phyloP scores from a whole-genome alignment of 2,329 filamentous ascomycete species.

The Diplodia corticola region DNA sequence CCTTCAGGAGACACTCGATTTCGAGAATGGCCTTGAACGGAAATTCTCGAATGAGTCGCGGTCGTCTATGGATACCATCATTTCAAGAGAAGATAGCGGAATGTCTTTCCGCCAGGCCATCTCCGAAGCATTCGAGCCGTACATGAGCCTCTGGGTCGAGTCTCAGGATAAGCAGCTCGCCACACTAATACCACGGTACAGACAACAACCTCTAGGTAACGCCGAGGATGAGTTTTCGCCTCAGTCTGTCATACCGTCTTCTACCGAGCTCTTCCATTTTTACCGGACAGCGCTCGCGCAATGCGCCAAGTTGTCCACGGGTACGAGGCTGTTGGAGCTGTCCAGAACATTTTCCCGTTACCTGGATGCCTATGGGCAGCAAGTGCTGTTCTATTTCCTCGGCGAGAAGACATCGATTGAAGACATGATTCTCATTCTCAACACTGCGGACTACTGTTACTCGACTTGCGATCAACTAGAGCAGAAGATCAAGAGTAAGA shows the following conservation, averaged over 20 bases:
- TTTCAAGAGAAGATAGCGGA: slow-evolving; percentile 72
- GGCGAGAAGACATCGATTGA: slow-evolving; percentile 66
- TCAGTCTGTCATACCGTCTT: slow-evolving; percentile 86
- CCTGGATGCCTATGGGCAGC: slow-evolving; percentile 91
- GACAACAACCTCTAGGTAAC: slow-evolving; percentile 74
- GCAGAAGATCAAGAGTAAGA: slow-evolving; percentile 87
- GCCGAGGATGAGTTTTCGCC: slow-evolving; percentile 89
- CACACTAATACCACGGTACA: slow-evolving; percentile 82
- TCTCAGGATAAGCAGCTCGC: slow-evolving; percentile 90
- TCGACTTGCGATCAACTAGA: slow-evolving; percentile 89
- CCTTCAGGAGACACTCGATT: slow-evolving; percentile 92
- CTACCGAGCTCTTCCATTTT: slow-evolving; percentile 95
- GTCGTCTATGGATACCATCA: slow-evolving; percentile 86
- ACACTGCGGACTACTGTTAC: slow-evolving; percentile 98
- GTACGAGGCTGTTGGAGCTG: slow-evolving; percentile 80
- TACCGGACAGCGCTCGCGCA: slow-evolving; percentile 91
- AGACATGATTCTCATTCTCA: slow-evolving; percentile 82
- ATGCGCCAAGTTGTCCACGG: slow-evolving; percentile 92
- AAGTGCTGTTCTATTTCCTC: slow-evolving; percentile 76
- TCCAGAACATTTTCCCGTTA: slow-evolving; percentile 87
- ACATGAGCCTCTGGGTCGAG: slow-evolving; percentile 95
- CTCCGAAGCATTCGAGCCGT: slow-evolving; percentile 95
- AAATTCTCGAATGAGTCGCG: slow-evolving; percentile 73
- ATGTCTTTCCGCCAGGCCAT: slow-evolving; percentile 86
- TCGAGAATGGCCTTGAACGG: slow-evolving; percentile 87